Evolutionary conservation across 2,329 filamentous ascomycete genomes (phyloP).

Genomic region (Penicillium sp.): DNA sequence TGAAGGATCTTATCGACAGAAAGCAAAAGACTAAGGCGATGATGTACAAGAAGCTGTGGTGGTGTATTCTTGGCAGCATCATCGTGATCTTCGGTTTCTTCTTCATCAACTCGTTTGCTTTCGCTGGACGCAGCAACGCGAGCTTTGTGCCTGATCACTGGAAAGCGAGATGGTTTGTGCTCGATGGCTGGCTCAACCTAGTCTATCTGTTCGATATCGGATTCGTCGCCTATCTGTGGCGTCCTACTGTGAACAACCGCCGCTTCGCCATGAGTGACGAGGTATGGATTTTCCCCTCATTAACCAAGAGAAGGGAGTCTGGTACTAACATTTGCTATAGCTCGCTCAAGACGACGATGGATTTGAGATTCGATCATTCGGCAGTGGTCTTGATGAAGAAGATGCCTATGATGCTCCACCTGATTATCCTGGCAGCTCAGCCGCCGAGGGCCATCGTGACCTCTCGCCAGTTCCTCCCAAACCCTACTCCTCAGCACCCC

Average conservation of each 20-base stretch:
- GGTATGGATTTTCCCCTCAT: slow-evolving; percentile 44
- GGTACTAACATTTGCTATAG: slow-evolving; percentile 44
- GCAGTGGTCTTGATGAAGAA: slow-evolving; percentile 68
- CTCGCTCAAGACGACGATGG: slow-evolving; percentile 98
- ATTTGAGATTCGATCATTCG: slow-evolving; percentile 93
- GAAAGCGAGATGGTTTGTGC: slow-evolving; percentile 95
- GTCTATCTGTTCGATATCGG: slow-evolving; percentile 93
- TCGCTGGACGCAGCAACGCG: slow-evolving; percentile 78
- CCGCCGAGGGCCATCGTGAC: slow-evolving; percentile 34
- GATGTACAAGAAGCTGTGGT: slow-evolving; percentile 99
- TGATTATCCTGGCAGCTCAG: slow-evolving; percentile 35
- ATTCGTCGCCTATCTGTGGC: slow-evolving; percentile 93
- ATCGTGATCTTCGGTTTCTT: slow-evolving; percentile 97
- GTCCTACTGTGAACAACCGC: slow-evolving; percentile 93
- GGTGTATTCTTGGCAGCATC: slow-evolving; percentile 90
- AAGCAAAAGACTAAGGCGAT: slow-evolving; percentile 89
- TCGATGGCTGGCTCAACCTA: slow-evolving; percentile 95
- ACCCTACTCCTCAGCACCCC: slow-evolving; percentile 50
- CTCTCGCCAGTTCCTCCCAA: slow-evolving; percentile 49
- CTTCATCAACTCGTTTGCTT: slow-evolving; percentile 96
- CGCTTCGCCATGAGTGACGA: slow-evolving; percentile 99
- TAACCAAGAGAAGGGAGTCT: not conserved
- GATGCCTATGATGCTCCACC: slow-evolving; percentile 46
- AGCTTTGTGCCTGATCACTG: slow-evolving; percentile 96
- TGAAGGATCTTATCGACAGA: slow-evolving; percentile 91